These are phyloP conservation scores for Tetrahymena malaccensis DNA, from an alignment of 73 alveolate genomes.

Conservation along the genomic window DNA sequence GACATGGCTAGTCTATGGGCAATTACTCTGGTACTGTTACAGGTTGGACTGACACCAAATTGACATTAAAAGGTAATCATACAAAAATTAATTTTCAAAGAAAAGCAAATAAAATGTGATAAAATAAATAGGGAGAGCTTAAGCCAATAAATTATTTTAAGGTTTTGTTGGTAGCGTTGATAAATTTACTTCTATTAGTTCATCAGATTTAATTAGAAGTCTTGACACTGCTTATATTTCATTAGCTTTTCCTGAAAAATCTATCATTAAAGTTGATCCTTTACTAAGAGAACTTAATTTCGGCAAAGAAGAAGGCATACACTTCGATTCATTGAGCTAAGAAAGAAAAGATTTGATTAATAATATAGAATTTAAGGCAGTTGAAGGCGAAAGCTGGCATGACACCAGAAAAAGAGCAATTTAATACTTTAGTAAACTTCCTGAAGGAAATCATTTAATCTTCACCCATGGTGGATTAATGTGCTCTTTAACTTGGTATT, in stretches of 20 bases:
- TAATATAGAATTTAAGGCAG: slow-evolving; percentile 7
- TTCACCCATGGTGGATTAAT: not conserved
- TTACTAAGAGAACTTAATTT: slow-evolving; percentile 18
- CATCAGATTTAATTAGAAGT: slow-evolving; percentile 32
- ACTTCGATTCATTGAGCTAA: slow-evolving; percentile 7
- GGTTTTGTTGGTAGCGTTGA: not conserved
- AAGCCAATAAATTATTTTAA: slow-evolving; percentile 5
- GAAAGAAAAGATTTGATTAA: slow-evolving; percentile 6
- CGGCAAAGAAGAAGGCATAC: slow-evolving; percentile 29
- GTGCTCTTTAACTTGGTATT: not conserved
- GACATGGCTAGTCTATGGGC: slow-evolving; percentile 33
- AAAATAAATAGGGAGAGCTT: slow-evolving; percentile 12
- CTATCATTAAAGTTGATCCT: not conserved
- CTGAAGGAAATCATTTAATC: not conserved
- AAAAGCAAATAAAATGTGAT: not conserved
- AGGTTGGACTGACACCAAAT: slow-evolving; percentile 41
- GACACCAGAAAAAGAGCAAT: slow-evolving; percentile 22
- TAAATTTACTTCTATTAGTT: not conserved
- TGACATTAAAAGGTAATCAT: slow-evolving; percentile 20
- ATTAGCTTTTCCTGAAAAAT: slow-evolving; percentile 29
- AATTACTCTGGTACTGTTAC: slow-evolving; percentile 7
- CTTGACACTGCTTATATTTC: slow-evolving; percentile 34
- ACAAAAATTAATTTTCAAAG: not conserved
- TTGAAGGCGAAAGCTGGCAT: slow-evolving; percentile 34
- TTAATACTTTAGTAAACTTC: not conserved